These are phyloP conservation scores for Abortiporus biennis DNA, from an alignment of 1,284 basidiomycete species.

Conservation along the genomic window DNA sequence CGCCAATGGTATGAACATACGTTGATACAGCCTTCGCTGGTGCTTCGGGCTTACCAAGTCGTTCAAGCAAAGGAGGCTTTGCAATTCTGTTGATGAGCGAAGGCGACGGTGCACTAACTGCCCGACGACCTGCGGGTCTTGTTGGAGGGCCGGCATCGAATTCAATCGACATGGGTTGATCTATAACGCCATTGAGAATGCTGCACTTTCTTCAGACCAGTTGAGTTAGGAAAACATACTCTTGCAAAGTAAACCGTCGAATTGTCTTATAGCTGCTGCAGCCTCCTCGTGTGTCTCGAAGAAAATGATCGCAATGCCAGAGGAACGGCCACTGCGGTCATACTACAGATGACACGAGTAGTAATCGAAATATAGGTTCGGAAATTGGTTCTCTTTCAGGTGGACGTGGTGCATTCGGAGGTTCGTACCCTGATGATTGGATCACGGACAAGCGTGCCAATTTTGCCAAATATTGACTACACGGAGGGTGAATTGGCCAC, in stretches of 20 bases:
- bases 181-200: slow-evolving; percentile 34
- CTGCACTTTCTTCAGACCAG: slow-evolving; percentile 5
- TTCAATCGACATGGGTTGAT: slow-evolving; percentile 76
- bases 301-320: slow-evolving; percentile 77
- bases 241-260: slow-evolving; percentile 87
- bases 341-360: slow-evolving; percentile 54
- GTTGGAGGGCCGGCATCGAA: slow-evolving; percentile 47
- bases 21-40: slow-evolving; percentile 6
- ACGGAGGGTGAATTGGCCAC: slow-evolving; percentile 1
- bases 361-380: slow-evolving; percentile 39
- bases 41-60: slow-evolving; percentile 43
- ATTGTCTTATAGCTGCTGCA: slow-evolving; percentile 78
- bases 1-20: slow-evolving; percentile 18
- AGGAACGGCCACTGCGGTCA: slow-evolving; percentile 92
- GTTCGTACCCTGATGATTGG: slow-evolving; percentile 91
- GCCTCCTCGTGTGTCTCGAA: slow-evolving; percentile 81
- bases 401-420: slow-evolving; percentile 51
- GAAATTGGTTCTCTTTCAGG: slow-evolving; percentile 38
- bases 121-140: slow-evolving; percentile 30
- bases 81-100: slow-evolving; percentile 57
- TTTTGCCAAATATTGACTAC: slow-evolving; percentile 87
- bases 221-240: slow-evolving; percentile 37
- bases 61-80: slow-evolving; percentile 54
- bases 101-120: slow-evolving; percentile 43
- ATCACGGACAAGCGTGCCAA: slow-evolving; percentile 88